Base-by-base conservation (phyloP, 192 early-diverging fungal genomes). In the Coemansia sp. region DNA sequence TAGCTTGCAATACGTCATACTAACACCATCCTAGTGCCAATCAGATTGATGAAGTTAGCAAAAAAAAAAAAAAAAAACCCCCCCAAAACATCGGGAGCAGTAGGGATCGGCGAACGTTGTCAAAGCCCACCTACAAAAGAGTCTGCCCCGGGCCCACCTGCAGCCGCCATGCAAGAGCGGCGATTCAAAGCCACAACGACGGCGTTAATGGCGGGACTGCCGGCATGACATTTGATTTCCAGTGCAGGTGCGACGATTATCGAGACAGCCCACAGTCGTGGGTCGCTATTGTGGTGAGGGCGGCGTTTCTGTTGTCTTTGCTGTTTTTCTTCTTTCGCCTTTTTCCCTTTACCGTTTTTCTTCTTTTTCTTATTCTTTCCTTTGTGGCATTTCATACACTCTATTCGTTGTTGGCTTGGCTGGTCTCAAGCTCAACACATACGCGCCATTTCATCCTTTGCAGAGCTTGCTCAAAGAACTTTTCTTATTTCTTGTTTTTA, bases 291-390 rank as follows among this genome's bases (percentile, higher is more conserved):
- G n/a, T 19, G 29, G 20, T 9, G 39, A 27, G 37, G 10, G 27
- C 8, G n/a, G 38, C 45, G 54, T 36, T 51, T 22, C 24, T 31
- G 27, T 40, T 62, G 39, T 36, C 12, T 45, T 47, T 32, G 24
- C 68, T 14, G 12, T 42, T 49, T 64, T 59, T 65, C 41, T 46
- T 3, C 9, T 20, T 40, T 45, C 4, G 14, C 5, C 38, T 25
- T 19, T 22, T 19, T 12, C 2, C 20, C 9, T 9, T 22, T 20
- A 40, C 39, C 15, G 14, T 49, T 29, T 49, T 27, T 32, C 25
- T 54, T 32, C 29, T 35, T 46, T 49, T 37, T 47, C 14, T 47
- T 35, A 31, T 36, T 60, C 59, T 60, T 60, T 60, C 36, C 25
- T 43, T 31, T 27, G 40, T 9, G 22, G 27, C 39, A 63, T 45